Conservation (phyloP, 345 rosid genomes). For the Brassica rapa region DNA sequence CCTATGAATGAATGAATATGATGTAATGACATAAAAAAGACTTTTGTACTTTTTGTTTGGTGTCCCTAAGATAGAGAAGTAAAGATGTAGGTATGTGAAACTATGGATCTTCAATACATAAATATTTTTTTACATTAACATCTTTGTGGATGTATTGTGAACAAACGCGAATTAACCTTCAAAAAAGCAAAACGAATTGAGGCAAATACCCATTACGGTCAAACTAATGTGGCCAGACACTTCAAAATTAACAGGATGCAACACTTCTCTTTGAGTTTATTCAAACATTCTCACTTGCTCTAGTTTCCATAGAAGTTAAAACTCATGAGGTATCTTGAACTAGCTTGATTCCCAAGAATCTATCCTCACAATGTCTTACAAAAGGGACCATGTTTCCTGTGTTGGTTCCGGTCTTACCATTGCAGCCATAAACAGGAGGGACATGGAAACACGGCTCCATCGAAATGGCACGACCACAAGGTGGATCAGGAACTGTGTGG, state of each 20-base stretch:
- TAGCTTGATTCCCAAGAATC: not conserved
- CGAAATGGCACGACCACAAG: not conserved
- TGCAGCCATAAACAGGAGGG: conserved; percentile 2
- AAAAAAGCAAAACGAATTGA: too few relatives aligned
- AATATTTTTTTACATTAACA: not conserved
- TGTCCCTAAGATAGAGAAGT: too few relatives aligned
- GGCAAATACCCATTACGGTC: too few relatives aligned
- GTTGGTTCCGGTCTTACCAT: not conserved
- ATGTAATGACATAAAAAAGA: too few relatives aligned
- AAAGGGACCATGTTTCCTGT: not conserved
- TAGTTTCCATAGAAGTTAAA: not conserved
- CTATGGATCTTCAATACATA: not conserved
- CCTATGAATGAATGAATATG: not conserved
- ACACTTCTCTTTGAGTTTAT: not conserved
- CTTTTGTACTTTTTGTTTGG: too few relatives aligned
- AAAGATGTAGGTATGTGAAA: too few relatives aligned
- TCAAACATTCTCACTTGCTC: not conserved
- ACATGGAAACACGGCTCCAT: not conserved
- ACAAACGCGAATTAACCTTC: too few relatives aligned
- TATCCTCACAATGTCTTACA: not conserved
- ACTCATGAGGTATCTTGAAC: not conserved
- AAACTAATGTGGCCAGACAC: too few relatives aligned
- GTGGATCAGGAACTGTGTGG: not conserved
- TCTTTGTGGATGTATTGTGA: too few relatives aligned
- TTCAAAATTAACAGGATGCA: too few relatives aligned